Conservation (phyloP, 495 filamentous ascomycete species). For the Aspergillus heteromorphus region DNA sequence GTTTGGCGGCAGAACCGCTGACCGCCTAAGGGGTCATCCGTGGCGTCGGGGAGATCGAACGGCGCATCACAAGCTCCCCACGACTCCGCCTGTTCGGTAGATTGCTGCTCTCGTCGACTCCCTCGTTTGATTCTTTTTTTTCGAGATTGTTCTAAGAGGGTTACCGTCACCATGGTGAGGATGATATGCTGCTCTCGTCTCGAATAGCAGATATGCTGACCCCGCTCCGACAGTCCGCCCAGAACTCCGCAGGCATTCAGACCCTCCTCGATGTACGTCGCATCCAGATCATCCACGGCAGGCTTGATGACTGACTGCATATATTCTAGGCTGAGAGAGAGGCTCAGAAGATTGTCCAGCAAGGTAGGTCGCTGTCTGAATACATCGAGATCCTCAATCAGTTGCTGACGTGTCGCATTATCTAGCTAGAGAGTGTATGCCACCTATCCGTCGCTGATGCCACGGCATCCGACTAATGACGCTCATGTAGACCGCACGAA, state of each 20-base stretch:
- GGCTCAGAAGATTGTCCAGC: conserved; percentile 97
- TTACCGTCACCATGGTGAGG: conserved; percentile 34
- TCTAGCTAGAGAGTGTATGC: conserved; percentile 69
- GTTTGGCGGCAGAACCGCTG: conserved; percentile 24
- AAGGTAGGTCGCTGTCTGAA: conserved; percentile 52
- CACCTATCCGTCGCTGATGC: neutral
- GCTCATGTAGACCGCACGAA: conserved; percentile 84
- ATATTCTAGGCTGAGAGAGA: conserved; percentile 82
- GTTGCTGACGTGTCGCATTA: conserved; percentile 28
- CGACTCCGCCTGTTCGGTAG: conserved; percentile 19
- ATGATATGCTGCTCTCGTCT: neutral
- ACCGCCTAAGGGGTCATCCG: conserved; percentile 37
- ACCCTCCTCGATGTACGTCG: conserved; percentile 91
- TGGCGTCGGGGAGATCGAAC: conserved; percentile 29
- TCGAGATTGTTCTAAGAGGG: conserved; percentile 6
- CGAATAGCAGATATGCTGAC: conserved; percentile 21
- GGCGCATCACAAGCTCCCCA: conserved; percentile 31
- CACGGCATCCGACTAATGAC: neutral
- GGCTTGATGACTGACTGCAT: conserved; percentile 3
- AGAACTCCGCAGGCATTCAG: conserved; percentile 97
- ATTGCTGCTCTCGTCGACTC: neutral
- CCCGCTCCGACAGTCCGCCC: conserved; percentile 65
- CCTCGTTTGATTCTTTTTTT: neutral
- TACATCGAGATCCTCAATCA: neutral
- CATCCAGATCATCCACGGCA: neutral